Evolutionary conservation across 2,329 filamentous ascomycete genomes (phyloP), one percentile per base, ranked within the genome.

Genomic region (Cladosporium sp.): DNA sequence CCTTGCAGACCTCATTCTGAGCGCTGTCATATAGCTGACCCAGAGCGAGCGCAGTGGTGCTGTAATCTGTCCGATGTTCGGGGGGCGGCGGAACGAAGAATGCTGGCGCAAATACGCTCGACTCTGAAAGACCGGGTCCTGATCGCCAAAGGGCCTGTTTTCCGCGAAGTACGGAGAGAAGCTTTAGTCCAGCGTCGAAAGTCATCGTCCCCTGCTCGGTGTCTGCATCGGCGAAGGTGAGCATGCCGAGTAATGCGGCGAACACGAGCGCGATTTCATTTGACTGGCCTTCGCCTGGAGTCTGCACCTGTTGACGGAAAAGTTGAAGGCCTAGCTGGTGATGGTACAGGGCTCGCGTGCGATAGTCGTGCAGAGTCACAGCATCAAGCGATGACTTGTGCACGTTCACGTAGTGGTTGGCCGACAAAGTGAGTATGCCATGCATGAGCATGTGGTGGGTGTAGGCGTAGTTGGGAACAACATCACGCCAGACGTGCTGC

Each of bases 331-430:
- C 71, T 21, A 66, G 56, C 31, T 72, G 69, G 52, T 75, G 73
- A 64, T 75, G 72, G 60, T 73, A 66, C 12, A 75, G 63, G 14
- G 68, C 73, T 37, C 72, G 64, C 2, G 70, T 71, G 6, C 71
- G 70, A 40, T 72, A 74, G 12, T 56, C 67, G 31, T 67, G 64
- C 26, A 69, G 55, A 33, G 64, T 44, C 6, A 62, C 40, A 26
- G 65, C 33, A 49, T 68, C 40, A 56, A 53, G 26, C 5, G 33
- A 35, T 14, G 56, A 29, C 31, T 62, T 44, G 29, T 67, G 44
- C 35, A 64, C 35, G 59, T 68, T 62, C 11, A 72, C 71, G 26
- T 73, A 57, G 53, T 75, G 72, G 60, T 71, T 67, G 8, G 71
- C 72, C 23, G 73, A 67, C 5, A 74, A 62, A 16, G 71, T 71